phyloP scores from a whole-genome alignment of 805 yeast genomes.

The Peterozyma toletana region DNA sequence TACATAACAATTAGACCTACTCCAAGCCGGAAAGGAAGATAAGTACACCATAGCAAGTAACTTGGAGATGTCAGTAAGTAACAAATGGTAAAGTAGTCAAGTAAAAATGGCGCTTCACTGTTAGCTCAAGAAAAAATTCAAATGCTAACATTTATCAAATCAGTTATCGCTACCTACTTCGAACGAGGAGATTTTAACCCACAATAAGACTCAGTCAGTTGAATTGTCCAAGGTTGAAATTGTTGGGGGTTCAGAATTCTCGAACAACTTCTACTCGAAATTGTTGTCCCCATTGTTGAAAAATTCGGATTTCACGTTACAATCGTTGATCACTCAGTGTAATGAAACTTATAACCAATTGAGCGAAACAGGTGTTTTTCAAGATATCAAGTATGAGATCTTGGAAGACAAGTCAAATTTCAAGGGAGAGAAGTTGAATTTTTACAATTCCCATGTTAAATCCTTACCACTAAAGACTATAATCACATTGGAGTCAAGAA shows the following conservation, averaged over 20 bases:
- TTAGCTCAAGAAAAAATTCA: too few relatives aligned
- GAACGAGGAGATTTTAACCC: neutral
- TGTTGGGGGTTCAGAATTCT: conserved; percentile 24
- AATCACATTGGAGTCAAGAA: conserved; percentile 24
- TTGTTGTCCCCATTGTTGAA: conserved; percentile 35
- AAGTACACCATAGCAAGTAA: too few relatives aligned
- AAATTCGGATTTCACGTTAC: conserved; percentile 30
- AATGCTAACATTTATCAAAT: too few relatives aligned
- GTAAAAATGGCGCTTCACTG: too few relatives aligned
- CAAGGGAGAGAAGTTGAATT: conserved; percentile 2
- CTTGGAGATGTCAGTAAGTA: too few relatives aligned
- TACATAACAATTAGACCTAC: too few relatives aligned
- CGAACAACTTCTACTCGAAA: conserved; percentile 35
- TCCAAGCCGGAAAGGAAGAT: too few relatives aligned
- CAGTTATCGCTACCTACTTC: neutral
- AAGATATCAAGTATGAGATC: conserved; percentile 15
- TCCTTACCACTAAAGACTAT: conserved; percentile 25
- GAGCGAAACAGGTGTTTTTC: conserved; percentile 19
- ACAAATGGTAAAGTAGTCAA: too few relatives aligned
- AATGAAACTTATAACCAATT: conserved; percentile 14
- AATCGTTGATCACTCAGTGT: conserved; percentile 26
- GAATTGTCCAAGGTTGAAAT: conserved; percentile 21
- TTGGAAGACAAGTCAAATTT: conserved; percentile 10
- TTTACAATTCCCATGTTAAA: conserved; percentile 5
- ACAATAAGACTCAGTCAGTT: conserved; percentile 16